Evolutionary conservation across 352 stramenopile species (phyloP), one percentile per base, ranked within the genome.

Genomic region (Globisporangium canariense): DNA sequence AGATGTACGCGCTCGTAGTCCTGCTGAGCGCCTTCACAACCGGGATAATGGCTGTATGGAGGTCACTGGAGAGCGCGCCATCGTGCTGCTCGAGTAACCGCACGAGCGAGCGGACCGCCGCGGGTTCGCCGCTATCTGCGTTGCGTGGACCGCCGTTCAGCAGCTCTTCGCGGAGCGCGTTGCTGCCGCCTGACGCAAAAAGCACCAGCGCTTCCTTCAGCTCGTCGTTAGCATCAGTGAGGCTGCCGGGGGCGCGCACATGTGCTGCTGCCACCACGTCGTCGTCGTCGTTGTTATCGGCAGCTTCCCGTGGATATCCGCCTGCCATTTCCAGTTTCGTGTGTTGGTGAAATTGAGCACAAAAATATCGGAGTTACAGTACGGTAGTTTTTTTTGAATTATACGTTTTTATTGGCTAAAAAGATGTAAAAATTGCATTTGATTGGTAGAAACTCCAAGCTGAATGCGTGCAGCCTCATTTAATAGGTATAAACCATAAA

Each of bases 11-110:
- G 25, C 71, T 69, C 16, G 38, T 54, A 5, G 60, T 40, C 36
- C 71, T 67, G 56, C 77, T 74, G 25, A 83, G 60, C 41, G 57
- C n/a, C 69, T 82, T 78, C 40, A 73, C 66, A 38, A 69, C 55
- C 46, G 55, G 55, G n/a, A 64, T 41, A 8, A 66, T 25, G 13
- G 53, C n/a, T 0, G 13, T 18, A 4, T 67, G 10, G 6, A 58
- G 47, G 28, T 36, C 30, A 43, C 55, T 28, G 14, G 78, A 49
- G 45, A 57, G 46, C 18, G 36, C 41, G 14, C 13, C 40, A 9
- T 41, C 4, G 13, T 58, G 20, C 13, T 45, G 58, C 30, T 38
- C 16, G 18, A 67, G 50, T 41, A 62, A 38, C 18, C 45, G n/a
- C 41, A 47, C 55, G 41, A 62, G 52, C 54, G 54, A 52, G 18